These are phyloP conservation scores for Citrullus amarus DNA, from an alignment of 306 rosid species.

Conservation along the genomic window DNA sequence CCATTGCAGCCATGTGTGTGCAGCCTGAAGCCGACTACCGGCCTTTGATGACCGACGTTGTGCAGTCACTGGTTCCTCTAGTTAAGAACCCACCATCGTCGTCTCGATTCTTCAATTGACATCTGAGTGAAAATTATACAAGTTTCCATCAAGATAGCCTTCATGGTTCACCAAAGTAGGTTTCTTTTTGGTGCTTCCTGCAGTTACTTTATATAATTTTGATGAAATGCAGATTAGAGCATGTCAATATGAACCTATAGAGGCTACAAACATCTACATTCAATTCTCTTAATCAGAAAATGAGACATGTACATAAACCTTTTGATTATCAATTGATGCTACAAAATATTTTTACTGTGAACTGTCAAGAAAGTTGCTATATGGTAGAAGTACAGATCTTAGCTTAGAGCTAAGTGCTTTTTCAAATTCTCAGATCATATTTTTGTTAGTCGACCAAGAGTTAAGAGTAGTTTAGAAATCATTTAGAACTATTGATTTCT, in stretches of 20 bases:
- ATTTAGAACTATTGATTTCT: background rate
- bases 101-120: conserved; percentile 43
- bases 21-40: conserved; percentile 96
- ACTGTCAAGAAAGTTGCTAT: background rate
- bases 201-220: background rate
- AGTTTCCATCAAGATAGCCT: conserved; percentile 1
- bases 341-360: background rate
- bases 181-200: background rate
- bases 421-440: background rate
- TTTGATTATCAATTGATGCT: background rate
- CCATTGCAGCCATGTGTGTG: conserved; percentile 97
- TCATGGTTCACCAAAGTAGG: background rate
- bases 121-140: background rate
- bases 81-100: conserved; percentile 42
- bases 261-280: background rate
- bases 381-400: background rate
- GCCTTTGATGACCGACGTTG: conserved; percentile 89
- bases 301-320: conserved; percentile 1
- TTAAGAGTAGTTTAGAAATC: background rate
- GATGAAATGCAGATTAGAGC: background rate
- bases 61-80: conserved; percentile 74
- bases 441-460: too few species aligned
- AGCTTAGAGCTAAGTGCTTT: background rate
- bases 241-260: background rate
- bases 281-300: background rate